A percentile compares a stretch with the other conserved stretches of the same genome.
phyloP scores from a whole-genome alignment of 345 rosid genomes.

The Gossypium stocksii region DNA sequence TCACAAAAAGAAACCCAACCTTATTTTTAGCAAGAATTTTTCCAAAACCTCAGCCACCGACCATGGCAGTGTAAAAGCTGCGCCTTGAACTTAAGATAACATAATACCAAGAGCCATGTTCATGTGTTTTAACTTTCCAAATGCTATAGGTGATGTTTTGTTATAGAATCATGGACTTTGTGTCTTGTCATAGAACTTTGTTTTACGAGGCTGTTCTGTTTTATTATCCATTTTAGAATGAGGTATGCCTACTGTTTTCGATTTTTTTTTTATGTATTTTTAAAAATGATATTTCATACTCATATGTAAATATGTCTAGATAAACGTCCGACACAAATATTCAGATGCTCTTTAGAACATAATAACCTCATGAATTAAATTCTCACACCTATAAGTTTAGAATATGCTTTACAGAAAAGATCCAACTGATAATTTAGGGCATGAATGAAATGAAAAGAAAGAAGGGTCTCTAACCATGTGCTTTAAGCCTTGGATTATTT shows the following conservation, averaged over 20 bases:
- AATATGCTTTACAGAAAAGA: not conserved
- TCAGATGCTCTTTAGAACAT: too few relatives aligned
- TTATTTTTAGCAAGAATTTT: not conserved
- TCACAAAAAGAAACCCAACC: too few relatives aligned
- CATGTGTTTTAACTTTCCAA: too few relatives aligned
- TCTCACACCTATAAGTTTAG: too few relatives aligned
- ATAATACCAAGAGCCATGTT: not conserved
- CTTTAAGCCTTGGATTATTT: constrained; percentile 18
- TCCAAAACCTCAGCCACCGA: not conserved
- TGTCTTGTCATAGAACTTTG: constrained; percentile 1
- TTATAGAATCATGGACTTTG: not conserved
- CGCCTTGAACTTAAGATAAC: too few relatives aligned
- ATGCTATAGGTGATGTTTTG: not conserved
- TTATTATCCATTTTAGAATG: not conserved
- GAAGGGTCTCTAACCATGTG: constrained; percentile 27
- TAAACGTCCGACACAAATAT: too few relatives aligned
- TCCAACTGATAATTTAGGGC: too few relatives aligned
- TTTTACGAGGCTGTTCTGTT: not conserved
- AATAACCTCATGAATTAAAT: too few relatives aligned
- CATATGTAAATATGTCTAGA: too few relatives aligned
- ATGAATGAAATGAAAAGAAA: too few relatives aligned
- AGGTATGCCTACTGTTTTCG: not conserved
- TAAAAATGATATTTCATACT: too few relatives aligned
- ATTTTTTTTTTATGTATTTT: too few relatives aligned
- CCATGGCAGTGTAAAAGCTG: not conserved